These are phyloP conservation scores for Petasospora fabianii DNA, from an alignment of 1,139 yeast genomes.

Conservation along the genomic window DNA sequence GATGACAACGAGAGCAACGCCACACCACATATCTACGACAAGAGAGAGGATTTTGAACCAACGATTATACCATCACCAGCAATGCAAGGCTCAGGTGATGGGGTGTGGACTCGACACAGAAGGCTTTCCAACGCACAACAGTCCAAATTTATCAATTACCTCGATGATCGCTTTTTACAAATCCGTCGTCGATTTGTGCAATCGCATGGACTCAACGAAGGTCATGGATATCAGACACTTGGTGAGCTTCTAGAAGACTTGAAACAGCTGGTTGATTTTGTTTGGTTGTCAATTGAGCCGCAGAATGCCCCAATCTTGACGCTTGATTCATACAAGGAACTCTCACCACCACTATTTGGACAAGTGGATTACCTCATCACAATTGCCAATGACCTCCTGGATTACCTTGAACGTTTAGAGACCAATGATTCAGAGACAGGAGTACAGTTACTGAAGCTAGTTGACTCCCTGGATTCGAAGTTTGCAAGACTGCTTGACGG, in stretches of 20 bases:
- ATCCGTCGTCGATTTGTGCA: conserved; percentile 25
- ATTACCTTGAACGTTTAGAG: conserved; percentile 13
- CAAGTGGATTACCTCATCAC: conserved; percentile 25
- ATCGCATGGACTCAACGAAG: conserved; percentile 19
- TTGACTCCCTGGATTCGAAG: conserved; percentile 18
- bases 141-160: conserved; percentile 22
- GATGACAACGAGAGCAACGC: not conserved
- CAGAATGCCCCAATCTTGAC: conserved; percentile 3
- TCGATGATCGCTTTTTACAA: conserved; percentile 21
- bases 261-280: conserved; percentile 17
- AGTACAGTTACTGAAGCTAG: conserved; percentile 11
- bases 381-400: conserved; percentile 22
- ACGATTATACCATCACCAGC: conserved; percentile 14
- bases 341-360: conserved; percentile 20
- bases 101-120: conserved; percentile 4
- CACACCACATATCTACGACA: conserved; percentile 5
- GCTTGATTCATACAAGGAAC: conserved; percentile 2
- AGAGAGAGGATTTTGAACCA: conserved; percentile 16
- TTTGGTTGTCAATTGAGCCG: conserved; percentile 25
- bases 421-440: conserved; percentile 12
- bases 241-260: conserved; percentile 17
- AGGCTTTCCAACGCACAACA: conserved; percentile 21
- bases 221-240: conserved; percentile 16
- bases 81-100: not conserved
- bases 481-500: conserved; percentile 22